Percentiles rank a stretch among this genome's conserved stretches.
phyloP scores from a whole-genome alignment of 805 yeast species.

The Ogataea degrootiae region DNA sequence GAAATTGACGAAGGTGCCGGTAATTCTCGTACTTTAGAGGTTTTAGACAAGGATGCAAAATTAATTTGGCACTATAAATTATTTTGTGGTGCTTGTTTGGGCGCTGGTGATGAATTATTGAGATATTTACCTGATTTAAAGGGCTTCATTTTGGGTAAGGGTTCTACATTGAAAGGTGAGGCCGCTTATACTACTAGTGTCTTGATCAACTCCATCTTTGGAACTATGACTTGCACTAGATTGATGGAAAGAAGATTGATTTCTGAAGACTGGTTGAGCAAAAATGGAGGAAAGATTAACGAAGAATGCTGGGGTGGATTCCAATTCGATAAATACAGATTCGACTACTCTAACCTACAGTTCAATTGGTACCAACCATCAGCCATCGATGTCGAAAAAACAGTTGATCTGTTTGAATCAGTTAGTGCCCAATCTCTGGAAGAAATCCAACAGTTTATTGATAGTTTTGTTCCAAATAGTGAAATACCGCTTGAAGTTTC shows the following conservation, averaged over 20 bases:
- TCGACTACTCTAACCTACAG: conserved; percentile 41
- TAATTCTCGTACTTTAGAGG: conserved; percentile 54
- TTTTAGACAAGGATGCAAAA: conserved; percentile 73
- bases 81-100: conserved; percentile 64
- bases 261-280: conserved; percentile 38
- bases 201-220: conserved; percentile 56
- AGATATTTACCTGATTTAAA: conserved; percentile 40
- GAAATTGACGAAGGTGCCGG: conserved; percentile 89
- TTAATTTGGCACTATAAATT: conserved; percentile 68
- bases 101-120: conserved; percentile 52
- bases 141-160: conserved; percentile 42
- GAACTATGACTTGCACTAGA: conserved; percentile 58
- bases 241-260: conserved; percentile 51
- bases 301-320: conserved; percentile 72
- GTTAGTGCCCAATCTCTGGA: conserved; percentile 42
- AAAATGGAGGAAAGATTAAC: conserved; percentile 32
- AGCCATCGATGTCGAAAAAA: conserved; percentile 49
- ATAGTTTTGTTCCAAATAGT: conserved; percentile 43
- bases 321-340: conserved; percentile 52
- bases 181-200: conserved; percentile 56
- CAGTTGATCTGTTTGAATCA: conserved; percentile 51
- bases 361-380: conserved; percentile 78
- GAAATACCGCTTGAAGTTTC: conserved; percentile 19
- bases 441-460: conserved; percentile 49
- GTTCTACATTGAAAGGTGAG: conserved; percentile 49